Evolutionary conservation across 2,329 filamentous ascomycete genomes (phyloP).

Genomic region (Aspergillus fructus): DNA sequence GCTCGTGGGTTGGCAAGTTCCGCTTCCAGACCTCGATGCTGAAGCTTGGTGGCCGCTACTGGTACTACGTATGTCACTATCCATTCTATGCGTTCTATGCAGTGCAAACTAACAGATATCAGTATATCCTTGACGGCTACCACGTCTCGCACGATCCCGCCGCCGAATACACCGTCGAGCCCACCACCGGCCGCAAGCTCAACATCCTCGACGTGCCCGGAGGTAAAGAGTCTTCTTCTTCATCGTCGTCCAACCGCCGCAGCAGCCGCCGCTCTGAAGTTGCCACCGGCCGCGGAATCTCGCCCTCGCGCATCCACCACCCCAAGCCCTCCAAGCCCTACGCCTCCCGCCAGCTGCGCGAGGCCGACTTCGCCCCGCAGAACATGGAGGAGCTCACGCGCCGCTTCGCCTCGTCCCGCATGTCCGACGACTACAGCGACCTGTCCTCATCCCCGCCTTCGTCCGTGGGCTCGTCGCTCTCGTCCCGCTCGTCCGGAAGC

Average conservation of each 20-base stretch:
- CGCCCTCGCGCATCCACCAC: constrained; percentile 83
- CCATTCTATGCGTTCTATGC: neutral
- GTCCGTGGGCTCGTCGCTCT: constrained; percentile 65
- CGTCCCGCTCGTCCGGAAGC: constrained; percentile 67
- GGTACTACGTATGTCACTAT: constrained; percentile 75
- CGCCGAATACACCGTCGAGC: constrained; percentile 84
- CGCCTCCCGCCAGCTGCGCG: constrained; percentile 82
- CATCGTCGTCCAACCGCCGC: constrained; percentile 25
- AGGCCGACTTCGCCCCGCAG: constrained; percentile 72
- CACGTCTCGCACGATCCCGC: constrained; percentile 95
- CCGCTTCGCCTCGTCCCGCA: constrained; percentile 70
- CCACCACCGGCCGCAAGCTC: constrained; percentile 92
- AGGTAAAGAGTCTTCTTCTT: constrained; percentile 41
- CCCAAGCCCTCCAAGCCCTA: constrained; percentile 87
- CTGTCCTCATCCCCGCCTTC: constrained; percentile 73
- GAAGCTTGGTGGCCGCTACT: constrained; percentile 89
- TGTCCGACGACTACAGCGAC: constrained; percentile 69
- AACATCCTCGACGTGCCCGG: constrained; percentile 94
- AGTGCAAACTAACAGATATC: constrained; percentile 14
- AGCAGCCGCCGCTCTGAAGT: constrained; percentile 59
- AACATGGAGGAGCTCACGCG: constrained; percentile 76
- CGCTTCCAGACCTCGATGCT: constrained; percentile 87
- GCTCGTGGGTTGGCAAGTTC: constrained; percentile 94
- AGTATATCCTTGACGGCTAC: constrained; percentile 98
- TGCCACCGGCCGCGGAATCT: constrained; percentile 84